Evolutionary conservation across 768 basidiomycete genomes (phyloP).

Genomic region (Naganishia onofrii): DNA sequence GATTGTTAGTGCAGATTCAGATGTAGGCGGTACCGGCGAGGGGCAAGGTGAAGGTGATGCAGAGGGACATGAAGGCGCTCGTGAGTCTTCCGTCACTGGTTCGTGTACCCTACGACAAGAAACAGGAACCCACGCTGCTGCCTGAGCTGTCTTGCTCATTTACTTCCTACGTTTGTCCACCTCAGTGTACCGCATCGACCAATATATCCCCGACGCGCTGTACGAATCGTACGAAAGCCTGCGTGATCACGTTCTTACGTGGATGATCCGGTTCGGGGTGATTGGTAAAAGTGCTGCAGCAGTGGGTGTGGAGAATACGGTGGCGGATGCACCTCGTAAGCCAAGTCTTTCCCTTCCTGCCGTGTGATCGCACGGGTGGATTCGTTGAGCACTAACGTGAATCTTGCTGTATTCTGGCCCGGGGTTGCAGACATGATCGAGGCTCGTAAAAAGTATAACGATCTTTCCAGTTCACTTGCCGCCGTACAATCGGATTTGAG

Average conservation of each 20-base stretch:
- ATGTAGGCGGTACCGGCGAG: constrained; percentile 56
- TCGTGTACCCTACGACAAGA: too few relatives aligned
- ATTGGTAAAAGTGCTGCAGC: constrained; percentile 47
- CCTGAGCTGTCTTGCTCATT: not conserved
- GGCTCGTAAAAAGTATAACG: constrained; percentile 46
- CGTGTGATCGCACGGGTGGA: too few relatives aligned
- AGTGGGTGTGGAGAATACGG: constrained; percentile 17
- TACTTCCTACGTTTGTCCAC: not conserved
- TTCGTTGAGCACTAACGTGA: too few relatives aligned
- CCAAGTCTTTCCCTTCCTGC: not conserved
- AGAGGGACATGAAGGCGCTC: constrained; percentile 53
- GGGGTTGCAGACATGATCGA: constrained; percentile 46
- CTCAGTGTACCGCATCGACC: constrained; percentile 71
- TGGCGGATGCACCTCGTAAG: constrained; percentile 43
- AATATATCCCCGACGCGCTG: constrained; percentile 80
- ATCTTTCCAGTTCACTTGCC: constrained; percentile 61
- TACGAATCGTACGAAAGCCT: constrained; percentile 70
- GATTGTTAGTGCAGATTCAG: constrained; percentile 71
- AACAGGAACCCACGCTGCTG: too few relatives aligned
- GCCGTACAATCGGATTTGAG: constrained; percentile 59
- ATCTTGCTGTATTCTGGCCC: constrained; percentile 8
- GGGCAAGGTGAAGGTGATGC: constrained; percentile 53
- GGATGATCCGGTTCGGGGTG: constrained; percentile 67
- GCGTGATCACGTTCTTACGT: constrained; percentile 62
- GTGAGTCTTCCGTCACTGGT: constrained; percentile 57